Conservation (phyloP, 306 rosid species). For the Aeschynomene evenia region DNA sequence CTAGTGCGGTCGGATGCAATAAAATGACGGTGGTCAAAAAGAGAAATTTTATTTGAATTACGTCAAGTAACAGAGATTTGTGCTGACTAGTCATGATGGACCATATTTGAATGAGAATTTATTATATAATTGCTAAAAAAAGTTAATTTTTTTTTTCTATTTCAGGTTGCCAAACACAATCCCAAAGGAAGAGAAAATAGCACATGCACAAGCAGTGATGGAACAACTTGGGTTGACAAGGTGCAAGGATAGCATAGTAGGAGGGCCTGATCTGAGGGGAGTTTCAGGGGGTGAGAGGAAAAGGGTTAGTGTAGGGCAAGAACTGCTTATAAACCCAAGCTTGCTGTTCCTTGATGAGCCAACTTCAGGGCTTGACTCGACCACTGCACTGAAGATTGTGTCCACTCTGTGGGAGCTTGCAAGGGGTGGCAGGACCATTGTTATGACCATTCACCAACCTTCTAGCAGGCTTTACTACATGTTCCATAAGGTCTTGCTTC, state of each 20-base stretch:
- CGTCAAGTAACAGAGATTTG: too few relatives aligned
- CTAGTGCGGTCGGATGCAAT: too few relatives aligned
- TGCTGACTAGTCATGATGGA: too few relatives aligned
- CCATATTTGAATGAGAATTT: too few relatives aligned
- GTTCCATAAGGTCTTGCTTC: slow-evolving; percentile 71
- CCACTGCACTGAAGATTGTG: slow-evolving; percentile 67
- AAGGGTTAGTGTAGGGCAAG: slow-evolving; percentile 85
- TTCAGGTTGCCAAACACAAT: slow-evolving; percentile 56
- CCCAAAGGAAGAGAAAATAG: slow-evolving; percentile 39
- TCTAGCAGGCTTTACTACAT: slow-evolving; percentile 63
- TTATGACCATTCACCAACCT: slow-evolving; percentile 84
- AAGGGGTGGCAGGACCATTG: slow-evolving; percentile 58
- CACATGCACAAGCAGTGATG: slow-evolving; percentile 46
- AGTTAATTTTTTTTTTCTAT: too few relatives aligned
- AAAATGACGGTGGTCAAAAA: too few relatives aligned
- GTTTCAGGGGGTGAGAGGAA: slow-evolving; percentile 83
- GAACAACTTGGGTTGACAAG: slow-evolving; percentile 55
- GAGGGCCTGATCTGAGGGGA: slow-evolving; percentile 48
- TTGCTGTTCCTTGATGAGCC: slow-evolving; percentile 79
- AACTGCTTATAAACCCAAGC: slow-evolving; percentile 69
- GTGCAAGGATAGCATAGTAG: slow-evolving; percentile 60
- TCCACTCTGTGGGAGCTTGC: slow-evolving; percentile 65
- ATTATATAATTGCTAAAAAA: too few relatives aligned
- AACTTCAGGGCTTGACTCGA: slow-evolving; percentile 76
- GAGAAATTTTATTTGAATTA: too few relatives aligned